Conservation (phyloP, 139 green algal genomes). For the Picochlorum sp. region DNA sequence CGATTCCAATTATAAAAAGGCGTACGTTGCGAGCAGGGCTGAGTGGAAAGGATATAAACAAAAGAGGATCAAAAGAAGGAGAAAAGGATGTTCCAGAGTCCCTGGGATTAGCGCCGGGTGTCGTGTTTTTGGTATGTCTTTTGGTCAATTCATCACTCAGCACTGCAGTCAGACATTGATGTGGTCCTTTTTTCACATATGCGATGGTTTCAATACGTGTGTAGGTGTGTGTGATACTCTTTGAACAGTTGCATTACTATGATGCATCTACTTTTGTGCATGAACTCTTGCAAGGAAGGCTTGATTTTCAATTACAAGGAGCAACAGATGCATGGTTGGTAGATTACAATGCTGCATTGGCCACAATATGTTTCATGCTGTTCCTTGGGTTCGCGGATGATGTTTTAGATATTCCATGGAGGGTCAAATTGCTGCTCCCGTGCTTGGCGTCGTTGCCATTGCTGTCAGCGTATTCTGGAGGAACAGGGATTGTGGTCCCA, state of each 20-base stretch:
- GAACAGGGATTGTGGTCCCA: constrained; percentile 68
- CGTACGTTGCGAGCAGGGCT: constrained; percentile 47
- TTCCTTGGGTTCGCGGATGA: constrained; percentile 98
- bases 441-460: constrained; percentile 81
- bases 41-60: constrained; percentile 85
- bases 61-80: constrained; percentile 61
- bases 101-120: constrained; percentile 75
- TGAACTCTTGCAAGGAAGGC: constrained; percentile 8
- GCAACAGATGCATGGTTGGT: constrained; percentile 72
- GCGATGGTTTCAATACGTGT: background rate
- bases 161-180: background rate
- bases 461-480: constrained; percentile 81
- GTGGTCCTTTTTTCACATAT: too few relatives aligned
- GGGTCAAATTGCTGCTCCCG: constrained; percentile 90
- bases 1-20: constrained; percentile 53
- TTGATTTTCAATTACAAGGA: background rate
- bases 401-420: constrained; percentile 96
- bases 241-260: constrained; percentile 85
- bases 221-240: constrained; percentile 74
- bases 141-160: background rate
- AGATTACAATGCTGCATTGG: constrained; percentile 97
- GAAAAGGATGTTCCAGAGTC: constrained; percentile 80
- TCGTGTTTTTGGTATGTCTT: constrained; percentile 67
- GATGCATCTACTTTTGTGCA: constrained; percentile 45
- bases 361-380: constrained; percentile 95